Evolutionary conservation across 2,329 filamentous ascomycete genomes (phyloP), one percentile per base, ranked within the genome.

Genomic region (Xylariales sp.): DNA sequence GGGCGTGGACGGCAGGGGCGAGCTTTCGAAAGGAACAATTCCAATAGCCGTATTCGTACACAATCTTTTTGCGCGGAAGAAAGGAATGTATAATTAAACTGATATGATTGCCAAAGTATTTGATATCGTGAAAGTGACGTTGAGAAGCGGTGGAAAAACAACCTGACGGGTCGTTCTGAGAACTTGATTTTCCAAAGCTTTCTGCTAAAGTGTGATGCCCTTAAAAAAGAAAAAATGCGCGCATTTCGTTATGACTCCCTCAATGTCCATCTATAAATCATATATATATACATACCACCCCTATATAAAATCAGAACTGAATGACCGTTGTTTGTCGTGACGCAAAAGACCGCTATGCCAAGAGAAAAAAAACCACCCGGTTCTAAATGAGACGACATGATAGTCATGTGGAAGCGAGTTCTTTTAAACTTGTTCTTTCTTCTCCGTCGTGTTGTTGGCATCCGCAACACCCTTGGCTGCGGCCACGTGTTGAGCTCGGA

Each of bases 341-440:
- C 58, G 63, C 58, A 68, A 68, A 65, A 62, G 48, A 68, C 49
- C 66, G 66, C 62, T 65, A 68, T 68, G 62, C 66, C 58, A 68
- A 62, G 48, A 23, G 55, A 63, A 54, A 68, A 55, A 23, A 16
- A 53, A 32, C 39, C n/a, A 45, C 52, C 54, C 34, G 30, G 36
- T 41, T 57, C 39, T 54, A 61, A 56, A 57, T 58, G 52, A 68
- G 56, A 68, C 9, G 60, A 67, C 52, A 48, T n/a, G 8, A 54
- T 57, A 46, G 45, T 61, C 60, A 60, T 67, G 41, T 41, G 34
- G 45, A 34, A 57, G 34, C 58, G 36, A 34, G n/a, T 57, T 28
- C n/a, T 52, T 53, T 60, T 60, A 64, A 23, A 65, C 69, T 23
- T 39, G 12, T 28, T 65, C 50, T 28, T 64, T 69, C 55, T 71